Evolutionary conservation across 768 basidiomycete species (phyloP).

Genomic region (Obba rivulosa): DNA sequence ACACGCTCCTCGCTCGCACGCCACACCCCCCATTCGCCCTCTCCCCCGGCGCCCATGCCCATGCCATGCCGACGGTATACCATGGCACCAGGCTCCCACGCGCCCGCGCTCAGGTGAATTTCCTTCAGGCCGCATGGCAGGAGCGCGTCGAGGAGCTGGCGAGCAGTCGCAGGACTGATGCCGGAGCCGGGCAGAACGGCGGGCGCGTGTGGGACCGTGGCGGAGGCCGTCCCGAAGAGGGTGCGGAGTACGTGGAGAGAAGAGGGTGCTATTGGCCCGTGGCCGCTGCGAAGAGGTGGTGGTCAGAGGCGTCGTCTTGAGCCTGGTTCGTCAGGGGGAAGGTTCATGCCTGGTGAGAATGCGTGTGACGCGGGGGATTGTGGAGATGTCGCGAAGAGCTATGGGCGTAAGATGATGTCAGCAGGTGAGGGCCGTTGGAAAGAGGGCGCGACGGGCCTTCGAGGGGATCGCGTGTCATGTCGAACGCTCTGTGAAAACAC

Average conservation of each 20-base stretch:
- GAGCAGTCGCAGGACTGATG: constrained; percentile 55
- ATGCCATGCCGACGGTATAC: constrained; percentile 47
- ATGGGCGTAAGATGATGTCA: neutral
- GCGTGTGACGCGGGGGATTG: constrained; percentile 63
- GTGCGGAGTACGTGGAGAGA: constrained; percentile 14
- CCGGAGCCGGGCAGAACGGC: constrained; percentile 72
- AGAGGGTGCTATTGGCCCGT: constrained; percentile 33
- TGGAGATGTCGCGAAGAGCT: constrained; percentile 39
- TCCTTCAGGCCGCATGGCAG: constrained; percentile 56
- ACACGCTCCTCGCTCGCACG: constrained; percentile 50
- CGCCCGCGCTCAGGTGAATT: constrained; percentile 71
- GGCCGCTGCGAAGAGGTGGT: constrained; percentile 41
- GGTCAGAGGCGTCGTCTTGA: neutral
- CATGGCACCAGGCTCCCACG: constrained; percentile 55
- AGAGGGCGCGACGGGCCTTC: constrained; percentile 36
- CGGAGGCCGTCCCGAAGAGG: constrained; percentile 1
- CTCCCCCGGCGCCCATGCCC: constrained; percentile 59
- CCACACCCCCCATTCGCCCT: constrained; percentile 67
- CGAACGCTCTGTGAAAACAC: constrained; percentile 77
- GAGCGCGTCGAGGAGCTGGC: constrained; percentile 42
- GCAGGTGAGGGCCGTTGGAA: neutral
- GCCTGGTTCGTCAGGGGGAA: neutral
- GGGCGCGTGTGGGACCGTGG: constrained; percentile 24
- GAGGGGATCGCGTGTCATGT: constrained; percentile 55
- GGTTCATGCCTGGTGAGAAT: constrained; percentile 67